phyloP scores from a whole-genome alignment of 1,139 yeast genomes.

The Pichia sp. region DNA sequence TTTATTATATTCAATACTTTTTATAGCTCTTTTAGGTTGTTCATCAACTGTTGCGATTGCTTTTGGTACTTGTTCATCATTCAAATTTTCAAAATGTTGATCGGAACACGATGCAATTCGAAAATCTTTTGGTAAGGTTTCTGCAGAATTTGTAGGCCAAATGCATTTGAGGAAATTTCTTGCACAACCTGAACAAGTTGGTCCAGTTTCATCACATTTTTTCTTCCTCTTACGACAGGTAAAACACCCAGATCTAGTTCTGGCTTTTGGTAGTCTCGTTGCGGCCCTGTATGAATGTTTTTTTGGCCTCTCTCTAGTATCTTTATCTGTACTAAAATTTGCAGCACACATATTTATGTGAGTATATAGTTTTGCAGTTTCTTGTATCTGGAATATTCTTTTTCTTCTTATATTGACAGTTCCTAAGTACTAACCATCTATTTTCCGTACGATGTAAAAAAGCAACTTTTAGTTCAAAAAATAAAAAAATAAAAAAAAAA shows the following conservation, averaged over 20 bases:
- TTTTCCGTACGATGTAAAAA: too few species aligned
- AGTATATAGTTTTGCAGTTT: too few species aligned
- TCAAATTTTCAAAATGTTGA: slow-evolving; percentile 5
- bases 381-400: too few species aligned
- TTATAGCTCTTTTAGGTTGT: too few species aligned
- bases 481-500: too few species aligned
- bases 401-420: too few species aligned
- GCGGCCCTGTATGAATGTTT: slow-evolving; percentile 4
- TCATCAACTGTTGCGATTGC: too few species aligned
- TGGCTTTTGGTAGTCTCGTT: slow-evolving; percentile 21
- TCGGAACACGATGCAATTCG: slow-evolving; percentile 23
- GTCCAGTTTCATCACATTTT: slow-evolving; percentile 42
- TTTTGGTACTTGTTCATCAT: background rate
- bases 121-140: slow-evolving; percentile 32
- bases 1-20: too few species aligned
- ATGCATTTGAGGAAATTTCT: slow-evolving; percentile 36
- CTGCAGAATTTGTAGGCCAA: slow-evolving; percentile 34
- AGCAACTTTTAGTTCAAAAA: too few species aligned
- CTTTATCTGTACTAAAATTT: background rate
- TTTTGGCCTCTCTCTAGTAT: slow-evolving; percentile 4
- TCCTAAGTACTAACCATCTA: too few species aligned
- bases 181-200: slow-evolving; percentile 36
- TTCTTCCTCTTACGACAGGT: slow-evolving; percentile 45
- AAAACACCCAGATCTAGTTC: slow-evolving; percentile 41
- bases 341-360: background rate